Evolutionary conservation across 495 filamentous ascomycete genomes (phyloP).

Genomic region (Xanthoparmelia taractica): DNA sequence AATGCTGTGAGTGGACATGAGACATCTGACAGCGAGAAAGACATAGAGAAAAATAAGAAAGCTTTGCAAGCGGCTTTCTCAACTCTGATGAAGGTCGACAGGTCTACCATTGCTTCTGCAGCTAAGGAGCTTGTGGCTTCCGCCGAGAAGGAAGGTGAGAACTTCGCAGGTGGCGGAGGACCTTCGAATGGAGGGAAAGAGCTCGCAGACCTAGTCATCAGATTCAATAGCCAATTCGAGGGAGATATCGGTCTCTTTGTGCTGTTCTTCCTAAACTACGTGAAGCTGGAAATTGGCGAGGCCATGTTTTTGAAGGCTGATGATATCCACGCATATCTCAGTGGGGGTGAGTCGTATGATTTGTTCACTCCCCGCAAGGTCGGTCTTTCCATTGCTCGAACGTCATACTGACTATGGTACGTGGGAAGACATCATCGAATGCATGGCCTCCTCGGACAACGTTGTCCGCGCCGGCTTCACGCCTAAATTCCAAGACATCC

Average conservation of each 20-base stretch:
- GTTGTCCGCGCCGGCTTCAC: slow-evolving; percentile 96
- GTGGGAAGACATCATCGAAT: slow-evolving; percentile 78
- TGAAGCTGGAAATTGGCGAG: slow-evolving; percentile 74
- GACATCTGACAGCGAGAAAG: slow-evolving; percentile 49
- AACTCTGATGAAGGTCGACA: slow-evolving; percentile 67
- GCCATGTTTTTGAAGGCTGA: slow-evolving; percentile 94
- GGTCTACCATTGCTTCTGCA: slow-evolving; percentile 55
- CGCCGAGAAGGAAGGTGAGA: slow-evolving; percentile 53
- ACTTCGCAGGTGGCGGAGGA: slow-evolving; percentile 59
- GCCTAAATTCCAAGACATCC: slow-evolving; percentile 95
- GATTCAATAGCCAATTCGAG: slow-evolving; percentile 71
- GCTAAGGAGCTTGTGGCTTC: slow-evolving; percentile 59
- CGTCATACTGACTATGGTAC: neutral
- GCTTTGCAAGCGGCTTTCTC: slow-evolving; percentile 67
- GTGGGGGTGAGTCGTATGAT: slow-evolving; percentile 43
- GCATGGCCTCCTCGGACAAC: slow-evolving; percentile 97
- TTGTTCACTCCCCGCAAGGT: neutral
- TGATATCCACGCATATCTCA: slow-evolving; percentile 94
- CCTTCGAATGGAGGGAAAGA: slow-evolving; percentile 53
- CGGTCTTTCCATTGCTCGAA: neutral
- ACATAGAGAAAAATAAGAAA: slow-evolving; percentile 64
- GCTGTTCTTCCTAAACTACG: slow-evolving; percentile 75
- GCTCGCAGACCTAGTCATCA: slow-evolving; percentile 65
- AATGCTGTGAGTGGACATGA: slow-evolving; percentile 58
- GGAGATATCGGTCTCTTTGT: slow-evolving; percentile 71